These are phyloP conservation scores for Erythrobasidium yunnanense DNA, from an alignment of 768 basidiomycete genomes.

Conservation along the genomic window DNA sequence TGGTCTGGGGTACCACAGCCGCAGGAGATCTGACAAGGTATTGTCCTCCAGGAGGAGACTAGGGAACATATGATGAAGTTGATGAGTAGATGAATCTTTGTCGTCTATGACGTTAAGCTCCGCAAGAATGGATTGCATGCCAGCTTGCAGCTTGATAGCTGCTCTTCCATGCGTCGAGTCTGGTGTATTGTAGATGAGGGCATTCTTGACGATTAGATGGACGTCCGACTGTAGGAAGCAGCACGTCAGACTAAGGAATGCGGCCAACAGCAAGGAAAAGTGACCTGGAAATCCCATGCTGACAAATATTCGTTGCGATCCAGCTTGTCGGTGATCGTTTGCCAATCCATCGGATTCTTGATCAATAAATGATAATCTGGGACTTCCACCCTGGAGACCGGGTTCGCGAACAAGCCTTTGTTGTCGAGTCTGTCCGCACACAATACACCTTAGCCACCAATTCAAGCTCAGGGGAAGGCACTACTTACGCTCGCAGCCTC, in stretches of 20 bases:
- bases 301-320: constrained; percentile 68
- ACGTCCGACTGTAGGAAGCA: constrained; percentile 49
- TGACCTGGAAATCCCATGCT: constrained; percentile 57
- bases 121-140: constrained; percentile 44
- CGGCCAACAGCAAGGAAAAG: not conserved
- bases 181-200: constrained; percentile 68
- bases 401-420: constrained; percentile 56
- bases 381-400: constrained; percentile 70
- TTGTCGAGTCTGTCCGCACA: constrained; percentile 42
- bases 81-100: constrained; percentile 40
- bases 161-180: constrained; percentile 61
- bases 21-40: not conserved
- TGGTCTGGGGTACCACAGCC: not conserved
- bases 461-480: not conserved
- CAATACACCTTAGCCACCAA: not conserved
- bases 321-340: constrained; percentile 81
- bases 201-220: constrained; percentile 78
- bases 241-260: not conserved
- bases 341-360: constrained; percentile 82
- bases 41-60: constrained; percentile 40
- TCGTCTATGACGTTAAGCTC: constrained; percentile 39
- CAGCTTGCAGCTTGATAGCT: constrained; percentile 55
- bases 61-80: not conserved
- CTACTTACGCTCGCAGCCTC: constrained; percentile 58
- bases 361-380: constrained; percentile 82